Evolutionary conservation across 1,284 basidiomycete species (phyloP).

Genomic region (Cryptococcus sp.): DNA sequence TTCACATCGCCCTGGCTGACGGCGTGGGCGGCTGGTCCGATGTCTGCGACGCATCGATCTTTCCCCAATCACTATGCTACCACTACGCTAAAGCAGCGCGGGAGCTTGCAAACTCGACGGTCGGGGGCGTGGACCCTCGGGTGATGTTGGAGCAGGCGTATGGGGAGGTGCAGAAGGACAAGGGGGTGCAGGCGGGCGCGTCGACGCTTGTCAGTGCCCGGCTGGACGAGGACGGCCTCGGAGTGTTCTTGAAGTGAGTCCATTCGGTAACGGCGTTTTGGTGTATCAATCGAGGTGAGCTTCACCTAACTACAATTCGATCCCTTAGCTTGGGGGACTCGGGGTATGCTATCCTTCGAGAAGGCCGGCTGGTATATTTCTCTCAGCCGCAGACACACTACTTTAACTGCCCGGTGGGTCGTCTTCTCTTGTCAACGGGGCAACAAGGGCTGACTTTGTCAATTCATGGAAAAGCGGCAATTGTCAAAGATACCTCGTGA

Average conservation of each 20-base stretch:
- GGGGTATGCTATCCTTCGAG: slow-evolving; percentile 45
- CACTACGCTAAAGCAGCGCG: slow-evolving; percentile 44
- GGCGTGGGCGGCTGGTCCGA: slow-evolving; percentile 59
- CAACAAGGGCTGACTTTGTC: background rate
- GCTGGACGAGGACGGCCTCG: slow-evolving; percentile 48
- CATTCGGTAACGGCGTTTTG: too few relatives aligned
- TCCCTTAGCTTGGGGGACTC: slow-evolving; percentile 47
- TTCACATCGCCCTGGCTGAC: slow-evolving; percentile 53
- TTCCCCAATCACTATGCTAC: slow-evolving; percentile 54
- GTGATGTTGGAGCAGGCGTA: slow-evolving; percentile 52
- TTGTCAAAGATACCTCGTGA: slow-evolving; percentile 31
- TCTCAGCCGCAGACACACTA: slow-evolving; percentile 47
- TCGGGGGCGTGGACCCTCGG: slow-evolving; percentile 27
- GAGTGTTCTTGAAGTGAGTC: slow-evolving; percentile 53
- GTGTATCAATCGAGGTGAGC: too few relatives aligned
- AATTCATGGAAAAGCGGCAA: slow-evolving; percentile 34
- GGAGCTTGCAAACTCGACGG: slow-evolving; percentile 13
- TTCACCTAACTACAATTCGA: background rate
- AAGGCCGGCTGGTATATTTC: slow-evolving; percentile 37
- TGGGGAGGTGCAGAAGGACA: slow-evolving; percentile 50
- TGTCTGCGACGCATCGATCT: slow-evolving; percentile 55
- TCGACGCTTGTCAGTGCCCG: slow-evolving; percentile 52
- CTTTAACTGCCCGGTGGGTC: slow-evolving; percentile 50
- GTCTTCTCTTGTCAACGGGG: background rate
- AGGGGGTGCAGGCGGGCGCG: slow-evolving; percentile 50